A percentile compares a stretch with the other conserved stretches of the same genome.
Evolutionary conservation across 768 basidiomycete species (phyloP).

Genomic region (Dentipellis sp.): DNA sequence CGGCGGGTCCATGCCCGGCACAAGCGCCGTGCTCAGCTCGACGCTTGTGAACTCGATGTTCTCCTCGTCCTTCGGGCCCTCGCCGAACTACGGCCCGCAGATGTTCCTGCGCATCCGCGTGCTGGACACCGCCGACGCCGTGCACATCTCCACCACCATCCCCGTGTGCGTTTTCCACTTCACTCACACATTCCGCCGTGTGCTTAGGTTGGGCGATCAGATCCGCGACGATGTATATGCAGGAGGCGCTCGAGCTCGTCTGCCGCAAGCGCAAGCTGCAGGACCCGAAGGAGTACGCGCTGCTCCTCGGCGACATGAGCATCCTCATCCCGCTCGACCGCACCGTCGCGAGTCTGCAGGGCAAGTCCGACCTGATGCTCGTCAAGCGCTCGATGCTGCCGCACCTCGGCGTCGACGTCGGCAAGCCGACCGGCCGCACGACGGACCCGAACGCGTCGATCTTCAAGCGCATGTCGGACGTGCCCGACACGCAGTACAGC

Average conservation of each 20-base stretch:
- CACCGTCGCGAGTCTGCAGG: constrained; percentile 92
- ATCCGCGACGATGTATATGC: constrained; percentile 92
- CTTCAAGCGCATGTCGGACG: constrained; percentile 82
- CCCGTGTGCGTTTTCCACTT: constrained; percentile 58
- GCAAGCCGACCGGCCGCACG: constrained; percentile 55
- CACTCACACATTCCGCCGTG: neutral
- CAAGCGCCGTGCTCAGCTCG: constrained; percentile 16
- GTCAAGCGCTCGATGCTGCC: constrained; percentile 73
- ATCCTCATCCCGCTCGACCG: constrained; percentile 87
- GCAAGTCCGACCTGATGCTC: constrained; percentile 73
- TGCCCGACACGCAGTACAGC: constrained; percentile 36
- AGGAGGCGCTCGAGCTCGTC: constrained; percentile 84
- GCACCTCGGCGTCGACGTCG: constrained; percentile 58
- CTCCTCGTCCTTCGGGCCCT: constrained; percentile 62
- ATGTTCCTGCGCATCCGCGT: constrained; percentile 79
- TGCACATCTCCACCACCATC: constrained; percentile 84
- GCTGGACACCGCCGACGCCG: constrained; percentile 71
- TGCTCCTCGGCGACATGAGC: constrained; percentile 55
- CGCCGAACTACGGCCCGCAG: constrained; percentile 66
- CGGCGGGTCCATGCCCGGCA: neutral
- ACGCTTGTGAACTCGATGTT: constrained; percentile 27
- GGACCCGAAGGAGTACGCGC: constrained; percentile 67
- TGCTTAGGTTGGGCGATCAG: constrained; percentile 25
- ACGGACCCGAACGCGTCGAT: constrained; percentile 98
- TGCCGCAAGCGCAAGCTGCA: constrained; percentile 64